phyloP scores from a whole-genome alignment of 2,329 filamentous ascomycete species.

The Dactylonectria macrodidyma region DNA sequence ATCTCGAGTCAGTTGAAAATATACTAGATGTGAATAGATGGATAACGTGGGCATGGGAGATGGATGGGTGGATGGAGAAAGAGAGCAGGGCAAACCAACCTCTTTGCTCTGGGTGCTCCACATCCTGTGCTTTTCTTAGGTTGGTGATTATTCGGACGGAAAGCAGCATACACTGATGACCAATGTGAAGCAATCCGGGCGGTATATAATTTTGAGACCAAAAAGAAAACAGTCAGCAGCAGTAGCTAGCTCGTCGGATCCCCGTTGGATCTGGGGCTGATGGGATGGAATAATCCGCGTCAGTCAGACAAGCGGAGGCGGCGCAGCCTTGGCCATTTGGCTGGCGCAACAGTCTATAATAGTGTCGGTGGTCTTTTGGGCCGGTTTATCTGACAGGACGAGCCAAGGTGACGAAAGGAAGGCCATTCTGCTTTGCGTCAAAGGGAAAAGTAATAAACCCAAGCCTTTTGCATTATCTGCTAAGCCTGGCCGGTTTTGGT shows the following conservation, averaged over 20 bases:
- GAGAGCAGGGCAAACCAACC: constrained; percentile 34
- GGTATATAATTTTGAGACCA: constrained; percentile 22
- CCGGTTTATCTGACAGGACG: background rate
- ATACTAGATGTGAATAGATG: too few species aligned
- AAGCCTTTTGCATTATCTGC: constrained; percentile 3
- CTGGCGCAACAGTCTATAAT: constrained; percentile 39
- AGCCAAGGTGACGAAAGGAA: background rate
- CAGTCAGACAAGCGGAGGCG: constrained; percentile 29
- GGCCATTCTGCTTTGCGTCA: too few species aligned
- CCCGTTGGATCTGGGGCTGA: constrained; percentile 9
- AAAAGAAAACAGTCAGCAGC: background rate
- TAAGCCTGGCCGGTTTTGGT: constrained; percentile 19
- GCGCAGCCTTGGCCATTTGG: constrained; percentile 30
- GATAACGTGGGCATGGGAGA: too few species aligned
- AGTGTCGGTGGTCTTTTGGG: constrained; percentile 20
- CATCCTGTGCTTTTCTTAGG: constrained; percentile 31
- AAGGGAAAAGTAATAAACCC: too few species aligned
- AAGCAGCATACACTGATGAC: background rate
- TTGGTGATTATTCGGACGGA: too few species aligned
- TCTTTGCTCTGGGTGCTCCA: constrained; percentile 46
- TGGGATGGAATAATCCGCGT: constrained; percentile 21
- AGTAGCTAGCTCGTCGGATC: too few species aligned
- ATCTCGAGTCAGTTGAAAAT: constrained; percentile 29
- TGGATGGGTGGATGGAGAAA: too few species aligned
- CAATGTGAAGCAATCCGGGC: constrained; percentile 2